Base-by-base conservation (phyloP, 345 rosid genomes). In the Hypericum perforatum region DNA sequence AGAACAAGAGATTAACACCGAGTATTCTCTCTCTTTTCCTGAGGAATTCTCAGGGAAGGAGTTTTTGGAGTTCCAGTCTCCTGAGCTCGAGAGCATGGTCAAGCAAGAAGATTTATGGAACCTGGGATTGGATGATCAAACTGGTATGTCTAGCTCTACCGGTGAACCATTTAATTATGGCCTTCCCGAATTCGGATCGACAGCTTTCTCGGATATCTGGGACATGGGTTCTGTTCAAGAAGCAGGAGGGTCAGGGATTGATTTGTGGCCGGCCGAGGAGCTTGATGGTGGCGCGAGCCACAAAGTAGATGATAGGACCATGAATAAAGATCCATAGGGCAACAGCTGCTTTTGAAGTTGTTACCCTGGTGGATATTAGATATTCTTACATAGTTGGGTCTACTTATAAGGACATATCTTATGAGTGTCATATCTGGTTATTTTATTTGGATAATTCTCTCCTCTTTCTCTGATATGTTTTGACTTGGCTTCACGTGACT, bases 161-260 rank as follows among this genome's bases (percentile, higher is more conserved):
- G 48, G 68, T 63, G 85, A 69, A 53, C 62, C 67, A 36, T 80
- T 65, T 58, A 53, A 49, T 60, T 75, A 58, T 64, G 78, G 72
- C 58, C 45, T 69, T 51, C 79, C 80, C n/a, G 90, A 74, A 54
- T 65, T 72, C 61, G 86, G 76, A 49, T 59, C 61, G 59, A 74
- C 65, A 9, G 70, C 53, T 45, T 72, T 84, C 57, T 78, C 91
- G 43, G 94, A 86, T 76, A 57, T 79, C 11, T 82, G 95, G 97
- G 83, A 81, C 69, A 46, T 76, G 32, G 66, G 70, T 47, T 61
- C 74, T 15, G 63, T 63, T 8, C 84, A 75, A 44, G 78, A 65
- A 46, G 74, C 70, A 63, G 83, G 70, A 70, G 59, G 64, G 52
- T 71, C 73, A 53, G 74, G 70, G 54, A 44, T 40, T 52, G 79